phyloP scores from a whole-genome alignment of 345 rosid genomes.

The Microthlaspi erraticum region DNA sequence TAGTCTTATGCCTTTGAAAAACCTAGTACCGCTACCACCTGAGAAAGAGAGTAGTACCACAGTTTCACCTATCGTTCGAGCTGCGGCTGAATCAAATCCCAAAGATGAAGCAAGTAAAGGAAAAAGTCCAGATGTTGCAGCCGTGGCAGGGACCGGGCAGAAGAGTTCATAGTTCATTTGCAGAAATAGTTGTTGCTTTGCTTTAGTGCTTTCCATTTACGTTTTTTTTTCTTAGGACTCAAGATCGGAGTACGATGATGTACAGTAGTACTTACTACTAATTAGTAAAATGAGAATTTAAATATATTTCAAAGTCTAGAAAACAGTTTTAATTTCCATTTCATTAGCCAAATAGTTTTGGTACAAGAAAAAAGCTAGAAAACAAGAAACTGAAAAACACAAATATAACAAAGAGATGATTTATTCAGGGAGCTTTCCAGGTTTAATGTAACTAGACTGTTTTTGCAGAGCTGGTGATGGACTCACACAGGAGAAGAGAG shows the following conservation, averaged over 20 bases:
- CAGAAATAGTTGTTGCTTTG: conserved; percentile 10
- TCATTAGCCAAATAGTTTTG: conserved; percentile 8
- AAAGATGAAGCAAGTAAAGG: conserved; percentile 37
- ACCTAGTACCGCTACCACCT: conserved; percentile 18
- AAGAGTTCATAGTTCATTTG: conserved; percentile 30
- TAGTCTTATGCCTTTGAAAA: conserved; percentile 28
- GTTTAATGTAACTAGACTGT: conserved; percentile 48
- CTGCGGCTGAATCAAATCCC: conserved; percentile 34
- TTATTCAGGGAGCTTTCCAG: conserved; percentile 38
- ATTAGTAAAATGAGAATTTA: conserved; percentile 17
- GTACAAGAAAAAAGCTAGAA: conserved; percentile 18
- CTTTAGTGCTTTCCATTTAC: conserved; percentile 19
- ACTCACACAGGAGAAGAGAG: conserved; percentile 63
- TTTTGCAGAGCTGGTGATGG: conserved; percentile 62
- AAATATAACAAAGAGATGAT: conserved; percentile 11
- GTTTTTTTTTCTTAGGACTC: conserved; percentile 35
- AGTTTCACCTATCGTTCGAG: conserved; percentile 11
- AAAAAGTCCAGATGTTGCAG: conserved; percentile 35
- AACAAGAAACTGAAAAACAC: conserved; percentile 18
- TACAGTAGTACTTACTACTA: conserved; percentile 42
- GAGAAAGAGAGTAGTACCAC: conserved; percentile 25
- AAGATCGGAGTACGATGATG: conserved; percentile 29
- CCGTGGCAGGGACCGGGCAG: conserved; percentile 34
- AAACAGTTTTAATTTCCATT: conserved; percentile 18
- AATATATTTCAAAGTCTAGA: conserved; percentile 12